Conservation (phyloP, 306 rosid genomes). For the Luffa aegyptiaca region DNA sequence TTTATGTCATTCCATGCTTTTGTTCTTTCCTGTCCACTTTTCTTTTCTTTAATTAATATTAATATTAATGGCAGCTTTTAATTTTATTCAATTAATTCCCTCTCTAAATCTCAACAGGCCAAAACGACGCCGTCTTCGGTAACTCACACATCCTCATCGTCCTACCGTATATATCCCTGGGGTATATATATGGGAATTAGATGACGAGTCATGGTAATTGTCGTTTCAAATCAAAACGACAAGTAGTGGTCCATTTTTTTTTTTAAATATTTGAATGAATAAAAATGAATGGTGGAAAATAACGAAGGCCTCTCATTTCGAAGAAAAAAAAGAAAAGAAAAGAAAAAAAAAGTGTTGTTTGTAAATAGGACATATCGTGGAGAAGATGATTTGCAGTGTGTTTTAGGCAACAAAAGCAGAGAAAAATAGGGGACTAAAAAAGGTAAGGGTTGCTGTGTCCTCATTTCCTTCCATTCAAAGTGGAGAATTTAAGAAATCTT, state of each 20-base stretch:
- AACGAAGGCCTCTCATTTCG: not conserved
- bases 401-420: not conserved
- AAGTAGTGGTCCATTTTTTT: not conserved
- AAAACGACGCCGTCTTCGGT: not conserved
- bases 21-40: not conserved
- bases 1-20: not conserved
- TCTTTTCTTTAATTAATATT: not conserved
- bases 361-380: not conserved
- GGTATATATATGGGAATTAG: not conserved
- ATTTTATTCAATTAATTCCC: not conserved
- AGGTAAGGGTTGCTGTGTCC: not conserved
- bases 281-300: not conserved
- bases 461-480: not conserved
- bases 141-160: not conserved
- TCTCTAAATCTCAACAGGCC: not conserved
- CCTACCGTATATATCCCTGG: not conserved
- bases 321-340: not conserved
- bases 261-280: no score
- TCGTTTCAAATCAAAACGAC: not conserved
- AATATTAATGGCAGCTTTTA: not conserved
- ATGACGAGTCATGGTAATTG: not conserved
- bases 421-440: not conserved
- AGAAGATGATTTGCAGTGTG: not conserved
- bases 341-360: not conserved
- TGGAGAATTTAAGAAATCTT: not conserved